Percentiles rank a stretch among this genome's conserved stretches.
phyloP scores from a whole-genome alignment of 805 yeast genomes.

The Metschnikowia koreensis region DNA sequence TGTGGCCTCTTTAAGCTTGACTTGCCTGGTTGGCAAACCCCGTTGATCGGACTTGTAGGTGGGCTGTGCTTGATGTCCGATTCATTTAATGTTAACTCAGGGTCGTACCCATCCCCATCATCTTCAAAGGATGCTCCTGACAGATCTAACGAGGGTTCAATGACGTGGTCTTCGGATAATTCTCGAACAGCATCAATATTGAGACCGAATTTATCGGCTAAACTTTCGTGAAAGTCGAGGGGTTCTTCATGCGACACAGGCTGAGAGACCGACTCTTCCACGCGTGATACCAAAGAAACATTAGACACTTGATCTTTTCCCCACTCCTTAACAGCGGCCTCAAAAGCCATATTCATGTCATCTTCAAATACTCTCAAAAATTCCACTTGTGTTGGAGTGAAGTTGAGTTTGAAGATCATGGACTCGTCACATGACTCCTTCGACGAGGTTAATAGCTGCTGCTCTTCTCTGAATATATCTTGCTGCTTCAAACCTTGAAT shows the following conservation, averaged over 20 bases:
- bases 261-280: not conserved
- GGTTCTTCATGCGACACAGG: not conserved
- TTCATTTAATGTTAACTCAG: slow-evolving; percentile 16
- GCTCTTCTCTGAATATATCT: slow-evolving; percentile 13
- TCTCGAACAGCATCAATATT: slow-evolving; percentile 18
- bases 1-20: slow-evolving; percentile 26
- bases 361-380: slow-evolving; percentile 7
- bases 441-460: not conserved
- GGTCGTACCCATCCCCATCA: slow-evolving; percentile 24
- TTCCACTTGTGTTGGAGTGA: slow-evolving; percentile 10
- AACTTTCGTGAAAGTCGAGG: not conserved
- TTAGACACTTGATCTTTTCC: slow-evolving; percentile 8
- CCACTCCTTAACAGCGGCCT: slow-evolving; percentile 13
- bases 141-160: not conserved
- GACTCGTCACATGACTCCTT: not conserved
- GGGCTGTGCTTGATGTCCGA: slow-evolving; percentile 13
- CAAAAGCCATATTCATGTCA: slow-evolving; percentile 6
- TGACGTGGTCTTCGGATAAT: slow-evolving; percentile 6
- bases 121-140: slow-evolving; percentile 13
- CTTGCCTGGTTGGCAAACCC: slow-evolving; percentile 8
- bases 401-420: not conserved
- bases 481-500: slow-evolving; percentile 24
- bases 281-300: not conserved
- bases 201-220: slow-evolving; percentile 26
- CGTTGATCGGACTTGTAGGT: slow-evolving; percentile 11